Evolutionary conservation across 1,284 basidiomycete species (phyloP).

Genomic region (Trametes pubescens): DNA sequence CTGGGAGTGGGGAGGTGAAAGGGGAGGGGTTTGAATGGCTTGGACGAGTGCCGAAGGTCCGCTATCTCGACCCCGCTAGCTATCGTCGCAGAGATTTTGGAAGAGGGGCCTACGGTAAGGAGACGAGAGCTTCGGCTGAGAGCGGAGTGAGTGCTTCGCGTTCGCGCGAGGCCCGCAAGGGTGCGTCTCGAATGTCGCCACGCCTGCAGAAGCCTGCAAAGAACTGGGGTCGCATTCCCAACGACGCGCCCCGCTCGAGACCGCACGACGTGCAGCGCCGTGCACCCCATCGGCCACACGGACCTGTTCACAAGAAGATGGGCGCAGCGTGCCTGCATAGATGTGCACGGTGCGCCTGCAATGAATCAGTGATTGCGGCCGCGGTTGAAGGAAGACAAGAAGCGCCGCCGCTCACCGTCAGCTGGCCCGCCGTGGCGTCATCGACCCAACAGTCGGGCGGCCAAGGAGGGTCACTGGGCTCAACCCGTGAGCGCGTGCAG

Average conservation of each 20-base stretch:
- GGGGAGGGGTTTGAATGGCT: background rate
- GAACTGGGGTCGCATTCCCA: conserved; percentile 2
- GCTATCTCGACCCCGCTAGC: background rate
- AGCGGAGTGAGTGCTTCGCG: conserved; percentile 7
- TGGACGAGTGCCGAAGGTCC: background rate
- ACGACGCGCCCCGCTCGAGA: background rate
- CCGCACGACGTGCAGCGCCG: background rate
- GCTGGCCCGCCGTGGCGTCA: conserved; percentile 18
- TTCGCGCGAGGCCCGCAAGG: conserved; percentile 21
- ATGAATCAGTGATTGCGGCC: background rate
- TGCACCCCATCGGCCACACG: background rate
- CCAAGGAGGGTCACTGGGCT: conserved; percentile 14
- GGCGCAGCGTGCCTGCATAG: background rate
- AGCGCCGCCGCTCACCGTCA: conserved; percentile 13
- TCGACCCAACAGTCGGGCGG: conserved; percentile 9
- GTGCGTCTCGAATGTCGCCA: background rate
- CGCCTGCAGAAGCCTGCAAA: background rate
- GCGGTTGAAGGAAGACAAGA: conserved; percentile 4
- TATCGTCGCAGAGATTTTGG: background rate
- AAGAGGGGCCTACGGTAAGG: background rate
- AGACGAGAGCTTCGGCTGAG: background rate
- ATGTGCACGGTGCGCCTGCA: background rate
- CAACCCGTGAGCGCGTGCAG: conserved; percentile 11
- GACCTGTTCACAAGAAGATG: background rate
- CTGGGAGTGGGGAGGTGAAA: background rate